These are phyloP conservation scores for Haematococcus lacustris DNA, from an alignment of 139 green algal genomes.

Conservation along the genomic window DNA sequence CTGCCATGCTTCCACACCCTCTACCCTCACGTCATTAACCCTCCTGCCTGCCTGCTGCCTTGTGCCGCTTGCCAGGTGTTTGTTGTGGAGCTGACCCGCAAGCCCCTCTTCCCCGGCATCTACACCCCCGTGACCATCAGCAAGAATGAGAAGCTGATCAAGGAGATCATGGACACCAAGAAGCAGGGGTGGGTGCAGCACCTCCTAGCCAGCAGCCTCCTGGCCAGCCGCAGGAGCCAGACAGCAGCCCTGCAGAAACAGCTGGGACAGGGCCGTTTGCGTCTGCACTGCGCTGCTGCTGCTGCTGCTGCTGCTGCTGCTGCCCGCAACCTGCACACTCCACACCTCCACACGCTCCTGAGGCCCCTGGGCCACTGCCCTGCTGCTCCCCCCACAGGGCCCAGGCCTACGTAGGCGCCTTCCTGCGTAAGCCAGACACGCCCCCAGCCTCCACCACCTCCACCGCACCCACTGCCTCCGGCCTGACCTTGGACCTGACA, in stretches of 20 bases:
- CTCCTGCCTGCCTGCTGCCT: background rate
- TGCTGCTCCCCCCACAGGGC: conserved; percentile 31
- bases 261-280: background rate
- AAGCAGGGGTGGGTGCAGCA: conserved; percentile 37
- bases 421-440: conserved; percentile 50
- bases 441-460: background rate
- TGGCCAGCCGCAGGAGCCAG: background rate
- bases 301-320: background rate
- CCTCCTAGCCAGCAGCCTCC: too few relatives aligned
- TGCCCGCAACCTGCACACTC: background rate
- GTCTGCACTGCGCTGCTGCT: background rate
- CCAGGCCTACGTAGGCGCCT: conserved; percentile 88
- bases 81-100: conserved; percentile 63
- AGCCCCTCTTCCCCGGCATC: conserved; percentile 79
- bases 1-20: background rate
- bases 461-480: background rate
- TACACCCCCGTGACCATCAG: conserved; percentile 73
- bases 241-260: background rate
- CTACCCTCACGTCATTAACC: background rate
- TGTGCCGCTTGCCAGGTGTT: conserved; percentile 39
- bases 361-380: background rate
- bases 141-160: conserved; percentile 70
- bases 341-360: background rate
- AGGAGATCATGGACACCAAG: conserved; percentile 72
- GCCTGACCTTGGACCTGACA: background rate